Percentiles rank a stretch among this genome's conserved stretches.
Conservation (phyloP, 1,284 basidiomycete species). For the Sanghuangporus weigelae region DNA sequence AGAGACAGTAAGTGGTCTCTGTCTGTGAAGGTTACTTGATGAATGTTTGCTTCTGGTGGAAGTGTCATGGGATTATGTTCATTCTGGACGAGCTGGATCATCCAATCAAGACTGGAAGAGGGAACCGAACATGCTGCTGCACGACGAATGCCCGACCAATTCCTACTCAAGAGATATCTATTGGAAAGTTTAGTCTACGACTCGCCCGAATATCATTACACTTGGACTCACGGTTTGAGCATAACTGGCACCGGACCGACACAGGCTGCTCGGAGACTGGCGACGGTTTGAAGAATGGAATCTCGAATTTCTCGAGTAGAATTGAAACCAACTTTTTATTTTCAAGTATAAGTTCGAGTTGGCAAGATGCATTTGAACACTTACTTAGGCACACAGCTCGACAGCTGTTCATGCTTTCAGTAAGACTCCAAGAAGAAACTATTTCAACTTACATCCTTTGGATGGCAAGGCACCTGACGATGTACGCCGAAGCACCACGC, state of each 20-base stretch:
- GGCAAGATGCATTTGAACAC: no score
- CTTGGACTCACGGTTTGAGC: neutral
- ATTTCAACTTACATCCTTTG: neutral
- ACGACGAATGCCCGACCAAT: neutral
- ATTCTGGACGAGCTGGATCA: conserved; percentile 5
- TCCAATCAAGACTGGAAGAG: neutral
- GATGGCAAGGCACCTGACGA: neutral
- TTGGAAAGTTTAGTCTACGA: neutral
- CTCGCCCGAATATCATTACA: neutral
- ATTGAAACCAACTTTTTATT: no score
- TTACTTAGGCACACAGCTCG: no score
- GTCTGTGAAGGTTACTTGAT: neutral
- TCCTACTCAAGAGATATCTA: conserved; percentile 1
- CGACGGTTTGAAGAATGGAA: no score
- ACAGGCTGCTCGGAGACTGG: no score
- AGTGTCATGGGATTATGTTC: neutral
- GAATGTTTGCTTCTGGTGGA: neutral
- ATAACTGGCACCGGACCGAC: no score
- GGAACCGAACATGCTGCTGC: neutral
- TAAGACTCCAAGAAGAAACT: neutral
- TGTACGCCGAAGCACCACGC: neutral
- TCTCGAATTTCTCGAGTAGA: no score
- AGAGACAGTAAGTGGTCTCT: neutral
- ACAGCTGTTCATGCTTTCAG: no score
- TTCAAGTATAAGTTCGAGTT: no score